A percentile compares a stretch with the other conserved stretches of the same genome.
These are phyloP conservation scores for Rubroboletus satanas DNA, from an alignment of 768 basidiomycete species.

Conservation along the genomic window DNA sequence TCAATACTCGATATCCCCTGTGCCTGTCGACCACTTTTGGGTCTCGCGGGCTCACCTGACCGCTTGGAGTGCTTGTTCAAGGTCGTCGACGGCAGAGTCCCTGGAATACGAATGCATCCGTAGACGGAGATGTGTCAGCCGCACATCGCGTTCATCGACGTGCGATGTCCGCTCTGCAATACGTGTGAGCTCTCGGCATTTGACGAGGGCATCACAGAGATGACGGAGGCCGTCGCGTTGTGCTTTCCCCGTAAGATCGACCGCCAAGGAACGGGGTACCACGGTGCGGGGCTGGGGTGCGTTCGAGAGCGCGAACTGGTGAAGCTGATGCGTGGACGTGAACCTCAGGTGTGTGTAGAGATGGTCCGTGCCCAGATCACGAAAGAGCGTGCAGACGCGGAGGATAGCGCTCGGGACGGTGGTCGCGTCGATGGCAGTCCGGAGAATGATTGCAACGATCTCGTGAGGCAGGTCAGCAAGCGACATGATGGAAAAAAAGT, in stretches of 20 bases:
- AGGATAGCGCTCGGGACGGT: constrained; percentile 22
- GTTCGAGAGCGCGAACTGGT: constrained; percentile 11
- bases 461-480: constrained; percentile 23
- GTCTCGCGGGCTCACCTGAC: constrained; percentile 33
- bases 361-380: constrained; percentile 13
- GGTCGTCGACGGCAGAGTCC: constrained; percentile 27
- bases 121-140: constrained; percentile 33
- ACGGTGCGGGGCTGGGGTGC: constrained; percentile 12
- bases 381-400: constrained; percentile 20
- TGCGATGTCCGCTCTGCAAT: background rate
- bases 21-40: background rate
- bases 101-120: constrained; percentile 38
- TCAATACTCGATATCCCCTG: background rate
- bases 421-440: constrained; percentile 9
- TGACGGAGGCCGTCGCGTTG: constrained; percentile 25
- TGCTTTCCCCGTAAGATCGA: constrained; percentile 30
- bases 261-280: constrained; percentile 24
- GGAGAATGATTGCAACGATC: constrained; percentile 18
- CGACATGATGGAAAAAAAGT: background rate
- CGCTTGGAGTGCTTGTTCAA: constrained; percentile 32
- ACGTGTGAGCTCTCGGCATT: constrained; percentile 16
- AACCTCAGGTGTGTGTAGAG: constrained; percentile 30
- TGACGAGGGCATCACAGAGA: constrained; percentile 26
- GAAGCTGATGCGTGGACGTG: constrained; percentile 20
- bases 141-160: background rate